Evolutionary conservation across 345 rosid genomes (phyloP).

Genomic region (Pistacia vera): DNA sequence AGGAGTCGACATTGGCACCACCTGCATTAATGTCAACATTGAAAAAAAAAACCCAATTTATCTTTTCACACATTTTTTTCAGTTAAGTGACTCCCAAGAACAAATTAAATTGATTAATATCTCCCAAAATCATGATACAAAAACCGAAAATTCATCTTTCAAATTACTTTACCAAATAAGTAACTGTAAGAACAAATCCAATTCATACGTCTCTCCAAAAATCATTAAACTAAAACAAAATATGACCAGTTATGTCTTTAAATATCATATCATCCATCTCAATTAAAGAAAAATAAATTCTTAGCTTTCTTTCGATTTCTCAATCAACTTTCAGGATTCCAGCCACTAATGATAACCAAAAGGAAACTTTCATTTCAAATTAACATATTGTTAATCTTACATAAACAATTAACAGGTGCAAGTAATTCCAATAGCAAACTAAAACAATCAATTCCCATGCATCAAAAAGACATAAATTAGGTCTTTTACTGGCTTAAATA

Average conservation of each 20-base stretch:
- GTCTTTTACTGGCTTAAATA: neutral
- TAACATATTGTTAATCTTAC: neutral
- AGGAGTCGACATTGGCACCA: slow-evolving; percentile 48
- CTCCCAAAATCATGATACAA: neutral
- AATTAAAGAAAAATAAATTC: neutral
- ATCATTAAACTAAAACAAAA: neutral
- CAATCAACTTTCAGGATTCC: neutral
- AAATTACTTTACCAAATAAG: no score
- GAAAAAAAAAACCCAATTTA: slow-evolving; percentile 10
- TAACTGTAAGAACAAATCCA: no score
- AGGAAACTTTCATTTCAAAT: neutral
- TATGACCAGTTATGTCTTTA: neutral
- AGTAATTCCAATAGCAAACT: neutral
- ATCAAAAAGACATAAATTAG: neutral
- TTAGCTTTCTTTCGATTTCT: neutral
- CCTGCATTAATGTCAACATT: slow-evolving; percentile 10
- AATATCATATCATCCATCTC: neutral
- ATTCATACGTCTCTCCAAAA: no score
- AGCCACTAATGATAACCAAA: neutral
- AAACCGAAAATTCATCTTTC: neutral
- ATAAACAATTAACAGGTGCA: neutral
- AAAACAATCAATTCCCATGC: neutral
- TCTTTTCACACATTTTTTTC: neutral
- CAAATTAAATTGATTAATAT: neutral
- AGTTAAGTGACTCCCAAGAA: neutral